Evolutionary conservation across 1,284 basidiomycete species (phyloP), one percentile per base, ranked within the genome.

Genomic region (Phellinidium pouzarii): DNA sequence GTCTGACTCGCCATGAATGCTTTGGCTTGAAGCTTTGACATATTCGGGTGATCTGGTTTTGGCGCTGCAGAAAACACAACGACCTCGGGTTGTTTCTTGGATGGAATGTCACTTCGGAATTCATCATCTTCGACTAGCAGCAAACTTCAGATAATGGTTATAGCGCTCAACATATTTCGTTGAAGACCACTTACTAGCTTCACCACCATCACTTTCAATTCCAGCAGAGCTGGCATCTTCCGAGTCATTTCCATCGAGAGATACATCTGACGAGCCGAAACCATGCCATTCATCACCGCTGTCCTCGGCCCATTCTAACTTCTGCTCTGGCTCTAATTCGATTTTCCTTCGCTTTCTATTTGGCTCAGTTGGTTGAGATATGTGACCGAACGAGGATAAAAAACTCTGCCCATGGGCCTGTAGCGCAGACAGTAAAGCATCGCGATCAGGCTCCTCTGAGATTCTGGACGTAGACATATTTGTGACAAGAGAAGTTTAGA

Each of bases 371-470:
- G 60, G 36, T 11, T 59, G 43, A 3, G 69, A 62, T 20, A 68
- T 57, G 22, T 71, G 23, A 12, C 50, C 60, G 59, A 87, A 87
- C 0, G 77, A 78, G 29, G 66, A 62, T 19, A 87, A 62, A 59
- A 87, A 88, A 23, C 73, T 68, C 64, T 79, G 73, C 0, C 84
- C 87, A 53, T 86, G 82, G 22, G 75, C 74, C 59, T 85, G 70
- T n/a, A 89, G 66, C 54, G 80, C 66, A 38, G 66, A 65, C 42
- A 88, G 71, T 11, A 87, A 68, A 37, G 59, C 60, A 12, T 68
- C 63, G 29, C 62, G 55, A 34, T 60, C 53, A 12, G 53, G 23
- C 14, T 57, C 45, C 3, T 34, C n/a, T 3, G 20, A 12, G 17
- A 23, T 14, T 43, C 12, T 43, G 22, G 41, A 27, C 41, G 22